Evolutionary conservation across 257 asterid genomes (phyloP).

Genomic region (Parsonsia alboflavescens): DNA sequence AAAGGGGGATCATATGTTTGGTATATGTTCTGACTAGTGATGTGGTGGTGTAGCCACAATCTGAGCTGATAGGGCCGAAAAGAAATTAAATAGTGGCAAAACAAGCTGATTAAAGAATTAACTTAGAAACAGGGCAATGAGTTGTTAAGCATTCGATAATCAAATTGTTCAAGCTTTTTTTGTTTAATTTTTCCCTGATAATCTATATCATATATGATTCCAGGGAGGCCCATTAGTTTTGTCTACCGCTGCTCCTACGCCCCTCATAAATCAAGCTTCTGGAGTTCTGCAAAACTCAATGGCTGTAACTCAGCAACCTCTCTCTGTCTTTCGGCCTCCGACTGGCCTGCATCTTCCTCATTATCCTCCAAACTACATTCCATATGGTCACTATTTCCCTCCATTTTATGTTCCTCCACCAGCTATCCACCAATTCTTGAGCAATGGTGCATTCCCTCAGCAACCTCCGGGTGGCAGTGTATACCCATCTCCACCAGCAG

Average conservation of each 20-base stretch:
- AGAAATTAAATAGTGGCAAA: neutral
- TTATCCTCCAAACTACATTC: slow-evolving; percentile 71
- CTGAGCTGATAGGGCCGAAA: no score
- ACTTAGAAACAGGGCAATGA: neutral
- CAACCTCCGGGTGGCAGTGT: slow-evolving; percentile 70
- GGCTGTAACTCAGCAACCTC: slow-evolving; percentile 58
- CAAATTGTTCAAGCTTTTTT: neutral
- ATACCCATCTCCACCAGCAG: slow-evolving; percentile 66
- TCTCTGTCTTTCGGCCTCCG: slow-evolving; percentile 74
- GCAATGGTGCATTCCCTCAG: slow-evolving; percentile 74
- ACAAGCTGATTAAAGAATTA: neutral
- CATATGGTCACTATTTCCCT: slow-evolving; percentile 74
- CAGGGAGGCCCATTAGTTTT: slow-evolving; percentile 65
- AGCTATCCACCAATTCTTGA: slow-evolving; percentile 67
- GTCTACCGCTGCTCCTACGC: slow-evolving; percentile 63
- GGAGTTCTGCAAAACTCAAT: slow-evolving; percentile 73
- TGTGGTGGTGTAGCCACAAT: neutral
- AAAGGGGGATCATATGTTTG: neutral
- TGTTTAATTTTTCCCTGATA: no score
- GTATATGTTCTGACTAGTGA: neutral
- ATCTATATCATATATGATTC: slow-evolving; percentile 15
- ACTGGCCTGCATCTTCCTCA: slow-evolving; percentile 76
- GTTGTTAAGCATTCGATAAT: neutral
- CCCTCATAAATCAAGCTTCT: slow-evolving; percentile 74
- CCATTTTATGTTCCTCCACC: slow-evolving; percentile 73